Conservation (phyloP, 176 grass and related monocot species). For the Themeda triandra region DNA sequence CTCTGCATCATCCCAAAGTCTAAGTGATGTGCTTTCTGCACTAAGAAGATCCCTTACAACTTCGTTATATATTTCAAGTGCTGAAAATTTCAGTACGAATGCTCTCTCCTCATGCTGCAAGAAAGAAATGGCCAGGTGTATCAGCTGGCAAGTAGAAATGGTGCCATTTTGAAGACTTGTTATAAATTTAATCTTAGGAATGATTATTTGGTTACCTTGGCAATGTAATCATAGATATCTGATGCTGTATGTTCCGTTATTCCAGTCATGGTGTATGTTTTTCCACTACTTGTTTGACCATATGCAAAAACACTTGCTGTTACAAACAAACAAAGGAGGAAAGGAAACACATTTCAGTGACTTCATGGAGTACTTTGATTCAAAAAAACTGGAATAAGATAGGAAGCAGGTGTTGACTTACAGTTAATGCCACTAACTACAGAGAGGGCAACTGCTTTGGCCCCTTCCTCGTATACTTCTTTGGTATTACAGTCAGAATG, state of each 20-base stretch:
- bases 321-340: background rate
- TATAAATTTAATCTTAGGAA: background rate
- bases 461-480: slow-evolving; percentile 76
- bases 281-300: slow-evolving; percentile 99
- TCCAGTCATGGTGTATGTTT: slow-evolving; percentile 97
- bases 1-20: slow-evolving; percentile 92
- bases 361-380: background rate
- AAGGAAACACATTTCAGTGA: slow-evolving; percentile 16
- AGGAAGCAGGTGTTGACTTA: slow-evolving; percentile 41
- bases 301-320: slow-evolving; percentile 97
- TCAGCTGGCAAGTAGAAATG: background rate
- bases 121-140: slow-evolving; percentile 12
- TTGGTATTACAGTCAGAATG: slow-evolving; percentile 60
- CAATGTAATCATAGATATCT: slow-evolving; percentile 97
- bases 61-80: slow-evolving; percentile 96
- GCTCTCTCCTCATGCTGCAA: slow-evolving; percentile 91
- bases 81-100: slow-evolving; percentile 94
- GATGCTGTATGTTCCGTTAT: slow-evolving; percentile 83
- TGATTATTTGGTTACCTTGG: slow-evolving; percentile 45
- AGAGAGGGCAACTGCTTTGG: slow-evolving; percentile 85
- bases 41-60: slow-evolving; percentile 84
- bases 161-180: background rate
- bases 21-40: slow-evolving; percentile 56
- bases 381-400: slow-evolving; percentile 7
- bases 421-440: slow-evolving; percentile 97